Percentiles rank a stretch among this genome's conserved stretches.
These are phyloP conservation scores for Moesziomyces sp. DNA, from an alignment of 1,284 basidiomycete species.

Conservation along the genomic window DNA sequence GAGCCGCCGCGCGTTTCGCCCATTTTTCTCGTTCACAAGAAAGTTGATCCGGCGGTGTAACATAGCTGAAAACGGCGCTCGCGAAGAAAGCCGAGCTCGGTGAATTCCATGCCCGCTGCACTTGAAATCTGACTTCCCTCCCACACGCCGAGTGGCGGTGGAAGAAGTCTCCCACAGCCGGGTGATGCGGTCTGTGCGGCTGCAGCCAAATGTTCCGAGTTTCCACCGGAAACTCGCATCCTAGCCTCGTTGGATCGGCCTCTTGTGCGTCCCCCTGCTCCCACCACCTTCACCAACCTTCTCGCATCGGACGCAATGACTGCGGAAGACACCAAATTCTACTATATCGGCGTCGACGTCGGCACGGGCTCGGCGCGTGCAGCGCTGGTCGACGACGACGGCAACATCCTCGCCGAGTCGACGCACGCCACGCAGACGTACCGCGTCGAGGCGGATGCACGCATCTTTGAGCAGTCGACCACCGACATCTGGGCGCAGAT, in stretches of 20 bases:
- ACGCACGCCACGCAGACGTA: conserved; percentile 84
- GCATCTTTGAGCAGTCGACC: conserved; percentile 91
- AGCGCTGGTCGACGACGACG: conserved; percentile 80
- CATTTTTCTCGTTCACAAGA: too few species aligned
- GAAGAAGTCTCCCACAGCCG: neutral
- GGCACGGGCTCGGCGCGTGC: conserved; percentile 95
- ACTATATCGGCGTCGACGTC: conserved; percentile 74
- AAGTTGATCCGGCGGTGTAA: conserved; percentile 7
- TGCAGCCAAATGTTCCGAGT: neutral
- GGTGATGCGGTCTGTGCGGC: conserved; percentile 20
- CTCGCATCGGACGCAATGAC: conserved; percentile 8
- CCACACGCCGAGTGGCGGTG: neutral
- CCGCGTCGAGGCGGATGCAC: conserved; percentile 83
- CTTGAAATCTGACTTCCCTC: neutral
- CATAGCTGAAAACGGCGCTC: neutral
- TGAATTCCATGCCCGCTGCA: conserved; percentile 17
- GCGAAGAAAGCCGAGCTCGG: conserved; percentile 10
- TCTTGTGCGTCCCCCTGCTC: neutral
- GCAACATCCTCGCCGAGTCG: conserved; percentile 81
- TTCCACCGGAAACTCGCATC: conserved; percentile 18
- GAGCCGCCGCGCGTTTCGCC: conserved; percentile 16
- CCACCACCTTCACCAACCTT: neutral
- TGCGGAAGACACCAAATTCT: conserved; percentile 45
- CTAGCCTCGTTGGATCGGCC: neutral
- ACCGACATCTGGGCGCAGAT: conserved; percentile 81